Percentiles rank a stretch among this genome's conserved stretches.
phyloP scores from a whole-genome alignment of 192 early-diverging fungal species.

The Backusella macrospora region DNA sequence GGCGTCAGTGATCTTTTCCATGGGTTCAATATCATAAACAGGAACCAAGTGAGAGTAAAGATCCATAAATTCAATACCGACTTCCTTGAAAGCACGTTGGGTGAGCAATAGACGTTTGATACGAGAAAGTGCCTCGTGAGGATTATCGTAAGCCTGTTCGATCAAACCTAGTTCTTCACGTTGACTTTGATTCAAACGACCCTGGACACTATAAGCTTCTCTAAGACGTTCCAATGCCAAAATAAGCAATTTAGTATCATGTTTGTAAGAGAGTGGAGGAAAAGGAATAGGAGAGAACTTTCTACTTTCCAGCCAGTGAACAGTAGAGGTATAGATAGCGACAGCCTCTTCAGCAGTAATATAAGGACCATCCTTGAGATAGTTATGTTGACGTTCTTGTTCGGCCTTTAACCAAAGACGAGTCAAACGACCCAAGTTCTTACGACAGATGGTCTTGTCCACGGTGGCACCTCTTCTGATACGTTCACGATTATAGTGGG shows the following conservation, averaged over 20 bases:
- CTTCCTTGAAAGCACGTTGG: slow-evolving; percentile 98
- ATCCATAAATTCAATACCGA: slow-evolving; percentile 99
- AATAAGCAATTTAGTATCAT: slow-evolving; percentile 98
- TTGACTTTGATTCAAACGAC: slow-evolving; percentile 93
- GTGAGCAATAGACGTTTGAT: slow-evolving; percentile 97
- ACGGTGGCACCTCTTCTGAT: slow-evolving; percentile 98
- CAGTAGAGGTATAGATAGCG: slow-evolving; percentile 95
- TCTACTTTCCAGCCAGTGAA: slow-evolving; percentile 98
- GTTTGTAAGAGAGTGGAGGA: slow-evolving; percentile 99
- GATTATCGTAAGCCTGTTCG: slow-evolving; percentile 98
- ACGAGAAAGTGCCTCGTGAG: slow-evolving; percentile 81
- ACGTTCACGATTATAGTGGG: slow-evolving; percentile 99
- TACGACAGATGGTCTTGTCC: slow-evolving; percentile 98
- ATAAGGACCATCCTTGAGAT: slow-evolving; percentile 99
- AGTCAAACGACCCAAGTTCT: slow-evolving; percentile 97
- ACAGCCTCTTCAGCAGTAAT: slow-evolving; percentile 97
- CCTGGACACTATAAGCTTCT: slow-evolving; percentile 95
- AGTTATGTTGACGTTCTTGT: slow-evolving; percentile 99
- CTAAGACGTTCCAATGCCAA: slow-evolving; percentile 93
- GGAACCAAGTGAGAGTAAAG: slow-evolving; percentile 95
- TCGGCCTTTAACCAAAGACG: slow-evolving; percentile 99
- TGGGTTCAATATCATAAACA: slow-evolving; percentile 96
- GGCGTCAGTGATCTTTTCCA: slow-evolving; percentile 99
- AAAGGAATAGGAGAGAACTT: slow-evolving; percentile 99
- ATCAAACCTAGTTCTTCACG: slow-evolving; percentile 97